Base-by-base conservation (phyloP, 2,329 filamentous ascomycete species). In the Pseudocercospora vitis region DNA sequence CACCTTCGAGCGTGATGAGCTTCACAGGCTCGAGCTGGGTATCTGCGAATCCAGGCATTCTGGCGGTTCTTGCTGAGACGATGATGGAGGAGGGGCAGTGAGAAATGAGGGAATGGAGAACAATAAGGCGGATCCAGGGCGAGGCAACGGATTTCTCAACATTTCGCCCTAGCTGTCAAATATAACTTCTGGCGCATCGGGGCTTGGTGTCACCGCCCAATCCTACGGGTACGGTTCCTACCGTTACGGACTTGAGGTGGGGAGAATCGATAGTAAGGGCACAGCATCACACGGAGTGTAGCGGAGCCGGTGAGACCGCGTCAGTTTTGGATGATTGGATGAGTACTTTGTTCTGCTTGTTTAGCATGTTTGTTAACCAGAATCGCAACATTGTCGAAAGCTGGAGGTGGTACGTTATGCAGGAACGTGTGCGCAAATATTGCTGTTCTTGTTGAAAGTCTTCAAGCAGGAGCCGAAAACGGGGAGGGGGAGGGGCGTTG, bases 1-100 rank as follows among this genome's bases (percentile, higher is more conserved):
- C 57, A 70, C 67, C 67, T 55, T 69, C 67, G 50, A 65, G 60
- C 45, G 57, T 63, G 57, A 70, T 64, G 60, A 64, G 57, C 62
- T 69, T 69, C 39, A 67, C 64, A 8, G 66, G 66, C 55, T 68
- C 66, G 48, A 67, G 64, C 58, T 63, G 60, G 7, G 60, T 62
- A 19, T 58, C 46, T 39, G 50, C 56, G 54, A 55, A 59, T 50
- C 55, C 55, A 57, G 56, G 50, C 52, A 55, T 58, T 24, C 33
- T 55, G 19, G 49, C 52, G 45, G 28, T 44, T 3, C 29, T 35
- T 14, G 24, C 14, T 39, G 35, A 14, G 14, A 37, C 11, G 44
- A 26, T 16, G 21, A 4, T 18, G 28, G 14, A n/a, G 26, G 23
- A 14, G 21, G 16, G 16, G 29, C n/a, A 35, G 21, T 28, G 46